Evolutionary conservation across 192 early-diverging fungal species (phyloP), one percentile per base, ranked within the genome.

Genomic region (Entrophospora sp.): DNA sequence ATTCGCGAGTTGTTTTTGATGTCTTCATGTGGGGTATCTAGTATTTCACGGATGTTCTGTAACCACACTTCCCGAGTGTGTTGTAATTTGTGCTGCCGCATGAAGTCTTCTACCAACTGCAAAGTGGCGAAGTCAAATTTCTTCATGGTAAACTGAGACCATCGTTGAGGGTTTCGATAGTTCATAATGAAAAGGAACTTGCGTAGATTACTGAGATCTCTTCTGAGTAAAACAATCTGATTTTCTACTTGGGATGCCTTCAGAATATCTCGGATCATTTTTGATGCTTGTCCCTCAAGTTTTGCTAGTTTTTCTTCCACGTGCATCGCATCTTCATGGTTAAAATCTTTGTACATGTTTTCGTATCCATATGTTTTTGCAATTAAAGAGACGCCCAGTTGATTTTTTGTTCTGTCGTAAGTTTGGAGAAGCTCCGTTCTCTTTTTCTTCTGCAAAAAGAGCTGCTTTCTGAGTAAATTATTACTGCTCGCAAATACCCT

Each of bases 181-280:
- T 52, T 67, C 72, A 74, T 69, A 28, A 74, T 62, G 36, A 38
- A 59, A 31, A 74, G 52, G 30, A 74, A 74, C 65, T 70, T 69
- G 49, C 69, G 69, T 43, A 74, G n/a, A 18, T 74, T 49, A 20
- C 12, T 36, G 25, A 74, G 44, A 49, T 43, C 28, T 61, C 16
- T 61, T 40, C 59, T 61, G 24, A 61, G 9, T 28, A 61, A 61
- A 45, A 24, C 40, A 18, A 61, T 28, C 13, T 61, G 40, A 34
- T 5, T 44, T 43, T 61, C 12, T 22, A 28, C 14, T 61, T 61
- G 25, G 43, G 38, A 43, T 28, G 38, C 40, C 14, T 61, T 43
- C 30, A 57, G 24, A 46, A 74, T 74, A 44, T 37, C 25, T 2
- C 55, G 37, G 30, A 68, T 37, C 48, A 70, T 55, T 3, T 16